Conservation (phyloP, 768 basidiomycete species). For the Boletus reticulatus region DNA sequence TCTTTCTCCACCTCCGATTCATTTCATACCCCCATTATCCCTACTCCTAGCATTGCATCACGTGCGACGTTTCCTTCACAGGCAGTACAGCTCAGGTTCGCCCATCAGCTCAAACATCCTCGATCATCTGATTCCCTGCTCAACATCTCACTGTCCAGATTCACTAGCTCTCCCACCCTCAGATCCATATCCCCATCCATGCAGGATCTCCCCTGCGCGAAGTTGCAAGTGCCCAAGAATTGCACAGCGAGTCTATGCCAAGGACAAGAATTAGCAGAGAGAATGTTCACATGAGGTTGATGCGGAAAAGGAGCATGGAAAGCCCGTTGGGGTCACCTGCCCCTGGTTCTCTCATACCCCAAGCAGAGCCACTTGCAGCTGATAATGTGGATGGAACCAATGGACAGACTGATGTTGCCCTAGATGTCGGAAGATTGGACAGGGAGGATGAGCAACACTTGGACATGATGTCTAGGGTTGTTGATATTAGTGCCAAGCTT, state of each 20-base stretch:
- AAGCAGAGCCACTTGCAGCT: not conserved
- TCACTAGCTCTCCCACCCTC: conserved; percentile 18
- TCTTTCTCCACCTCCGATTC: conserved; percentile 19
- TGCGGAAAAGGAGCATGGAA: conserved; percentile 43
- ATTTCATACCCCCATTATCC: conserved; percentile 6
- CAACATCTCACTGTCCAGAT: conserved; percentile 11
- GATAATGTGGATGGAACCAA: not conserved
- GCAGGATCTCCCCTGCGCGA: conserved; percentile 31
- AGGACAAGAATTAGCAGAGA: conserved; percentile 52
- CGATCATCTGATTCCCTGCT: conserved; percentile 25
- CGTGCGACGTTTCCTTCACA: conserved; percentile 12
- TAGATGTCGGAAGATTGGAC: conserved; percentile 5
- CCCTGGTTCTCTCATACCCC: conserved; percentile 7
- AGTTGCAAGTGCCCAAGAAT: conserved; percentile 18
- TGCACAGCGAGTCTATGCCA: conserved; percentile 18
- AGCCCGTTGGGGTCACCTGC: conserved; percentile 35
- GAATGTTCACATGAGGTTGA: conserved; percentile 49
- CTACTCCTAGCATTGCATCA: not conserved
- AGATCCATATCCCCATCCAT: conserved; percentile 20
- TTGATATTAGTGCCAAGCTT: conserved; percentile 44
- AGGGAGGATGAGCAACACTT: conserved; percentile 33
- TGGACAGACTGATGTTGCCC: not conserved
- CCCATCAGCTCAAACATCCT: conserved; percentile 14
- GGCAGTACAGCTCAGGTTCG: conserved; percentile 17
- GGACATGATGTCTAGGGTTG: conserved; percentile 36